Evolutionary conservation across 768 basidiomycete species (phyloP).

Genomic region (Pulveroboletus sp.): DNA sequence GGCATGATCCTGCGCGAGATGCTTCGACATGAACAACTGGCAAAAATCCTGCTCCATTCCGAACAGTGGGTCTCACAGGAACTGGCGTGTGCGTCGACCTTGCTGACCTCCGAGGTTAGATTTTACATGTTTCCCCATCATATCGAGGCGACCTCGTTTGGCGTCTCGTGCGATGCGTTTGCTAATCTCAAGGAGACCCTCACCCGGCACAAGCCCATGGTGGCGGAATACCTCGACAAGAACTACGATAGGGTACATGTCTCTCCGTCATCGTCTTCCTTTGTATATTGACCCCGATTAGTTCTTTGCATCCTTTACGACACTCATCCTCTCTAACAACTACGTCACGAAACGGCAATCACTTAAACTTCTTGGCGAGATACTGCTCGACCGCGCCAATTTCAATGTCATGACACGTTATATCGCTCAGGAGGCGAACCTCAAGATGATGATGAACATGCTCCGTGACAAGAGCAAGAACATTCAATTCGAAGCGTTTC

Average conservation of each 20-base stretch:
- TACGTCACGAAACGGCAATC: constrained; percentile 99
- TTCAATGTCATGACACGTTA: constrained; percentile 99
- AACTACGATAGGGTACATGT: constrained; percentile 88
- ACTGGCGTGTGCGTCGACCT: not conserved
- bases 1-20: constrained; percentile 98
- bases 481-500: constrained; percentile 99
- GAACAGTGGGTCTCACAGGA: constrained; percentile 71
- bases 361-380: constrained; percentile 96
- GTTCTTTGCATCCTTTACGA: constrained; percentile 96
- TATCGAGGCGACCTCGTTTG: constrained; percentile 97
- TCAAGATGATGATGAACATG: constrained; percentile 99
- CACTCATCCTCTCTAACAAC: constrained; percentile 89
- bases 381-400: constrained; percentile 95
- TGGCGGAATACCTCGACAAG: constrained; percentile 93
- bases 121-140: constrained; percentile 97
- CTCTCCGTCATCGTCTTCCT: not conserved
- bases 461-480: constrained; percentile 98
- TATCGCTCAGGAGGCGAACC: constrained; percentile 90
- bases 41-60: constrained; percentile 86
- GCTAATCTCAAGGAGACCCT: constrained; percentile 97
- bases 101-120: constrained; percentile 40
- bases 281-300: constrained; percentile 28
- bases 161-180: constrained; percentile 97
- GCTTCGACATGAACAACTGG: constrained; percentile 88
- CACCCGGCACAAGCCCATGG: constrained; percentile 97